These are phyloP conservation scores for Diaporthe velutina DNA, from an alignment of 2,329 filamentous ascomycete species.

Conservation along the genomic window DNA sequence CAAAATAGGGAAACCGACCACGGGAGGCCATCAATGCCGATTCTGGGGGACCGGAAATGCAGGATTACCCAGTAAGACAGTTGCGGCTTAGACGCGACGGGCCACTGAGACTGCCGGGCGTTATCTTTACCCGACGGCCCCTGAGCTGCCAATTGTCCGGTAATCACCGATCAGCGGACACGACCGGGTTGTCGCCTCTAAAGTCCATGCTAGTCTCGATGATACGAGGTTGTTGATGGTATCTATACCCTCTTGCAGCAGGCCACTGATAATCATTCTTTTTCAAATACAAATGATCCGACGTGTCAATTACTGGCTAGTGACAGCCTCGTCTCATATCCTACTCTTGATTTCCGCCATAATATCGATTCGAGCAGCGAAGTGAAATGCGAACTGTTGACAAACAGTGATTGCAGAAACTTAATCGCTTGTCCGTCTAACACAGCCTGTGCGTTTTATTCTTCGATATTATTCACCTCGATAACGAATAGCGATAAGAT, in stretches of 20 bases:
- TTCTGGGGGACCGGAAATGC: slow-evolving; percentile 15
- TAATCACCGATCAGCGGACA: slow-evolving; percentile 20
- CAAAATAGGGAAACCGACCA: background rate
- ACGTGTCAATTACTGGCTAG: background rate
- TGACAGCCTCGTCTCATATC: background rate
- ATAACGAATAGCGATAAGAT: slow-evolving; percentile 15
- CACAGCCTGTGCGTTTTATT: slow-evolving; percentile 21
- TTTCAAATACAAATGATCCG: background rate
- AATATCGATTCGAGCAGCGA: background rate
- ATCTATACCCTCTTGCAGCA: background rate
- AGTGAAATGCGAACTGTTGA: too few relatives aligned
- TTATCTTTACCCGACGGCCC: slow-evolving; percentile 27
- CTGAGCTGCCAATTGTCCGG: slow-evolving; percentile 1
- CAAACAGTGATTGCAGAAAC: background rate
- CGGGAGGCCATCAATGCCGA: background rate
- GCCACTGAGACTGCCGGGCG: slow-evolving; percentile 18
- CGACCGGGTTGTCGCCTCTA: slow-evolving; percentile 10
- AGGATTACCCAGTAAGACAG: slow-evolving; percentile 14
- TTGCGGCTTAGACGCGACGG: background rate
- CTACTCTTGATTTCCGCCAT: background rate
- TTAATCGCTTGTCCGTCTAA: background rate
- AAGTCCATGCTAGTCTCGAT: background rate
- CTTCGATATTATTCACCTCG: slow-evolving; percentile 24
- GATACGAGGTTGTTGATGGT: background rate
- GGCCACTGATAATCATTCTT: background rate